Base-by-base conservation (phyloP, 2,329 filamentous ascomycete genomes). In the Triangularia verruculosa region DNA sequence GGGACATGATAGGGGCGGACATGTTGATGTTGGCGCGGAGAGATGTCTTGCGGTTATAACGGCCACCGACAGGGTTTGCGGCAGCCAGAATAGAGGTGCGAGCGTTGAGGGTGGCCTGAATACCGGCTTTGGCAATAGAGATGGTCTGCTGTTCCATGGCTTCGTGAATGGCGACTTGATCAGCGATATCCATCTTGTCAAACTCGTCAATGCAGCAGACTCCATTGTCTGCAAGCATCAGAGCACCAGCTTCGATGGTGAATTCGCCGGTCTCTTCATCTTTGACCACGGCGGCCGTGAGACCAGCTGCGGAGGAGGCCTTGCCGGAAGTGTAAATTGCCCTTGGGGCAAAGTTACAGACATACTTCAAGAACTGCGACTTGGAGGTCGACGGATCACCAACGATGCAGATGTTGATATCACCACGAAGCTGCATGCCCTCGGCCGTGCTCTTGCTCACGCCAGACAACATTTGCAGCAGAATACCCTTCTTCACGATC, bases 111-210 rank as follows among this genome's bases (percentile, higher is more conserved):
- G 95, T 99, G 3, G 95, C 96, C 76, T 99, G 95, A 64, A 99
- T 99, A 72, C 95, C 95, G 4, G 95, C 95, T 79, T 99, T 99
- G 65, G 95, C 94, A 72, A 99, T 99, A 8, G 93, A 97, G 69
- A 99, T 99, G 4, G 95, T 99, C 78, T 99, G 95, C 81, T 99
- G 95, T 85, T 99, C 95, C 95, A 99, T 99, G 64, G 95, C 95
- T 86, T 99, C 95, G 84, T 99, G 95, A 73, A 99, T 99, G 69
- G 95, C 95, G 61, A 99, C 95, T 79, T 99, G 95, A 75, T 99
- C 95, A 59, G 82, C 88, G 66, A 99, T 91, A 72, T 99, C 95
- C 95, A 99, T 99, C 81, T 99, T 99, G 86, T 99, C 95, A 71
- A 99, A 99, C 75, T 99, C 95, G 74, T 99, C 95, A 74, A 99